phyloP scores from a whole-genome alignment of 2,329 filamentous ascomycete species.

The Penicillium sp. region DNA sequence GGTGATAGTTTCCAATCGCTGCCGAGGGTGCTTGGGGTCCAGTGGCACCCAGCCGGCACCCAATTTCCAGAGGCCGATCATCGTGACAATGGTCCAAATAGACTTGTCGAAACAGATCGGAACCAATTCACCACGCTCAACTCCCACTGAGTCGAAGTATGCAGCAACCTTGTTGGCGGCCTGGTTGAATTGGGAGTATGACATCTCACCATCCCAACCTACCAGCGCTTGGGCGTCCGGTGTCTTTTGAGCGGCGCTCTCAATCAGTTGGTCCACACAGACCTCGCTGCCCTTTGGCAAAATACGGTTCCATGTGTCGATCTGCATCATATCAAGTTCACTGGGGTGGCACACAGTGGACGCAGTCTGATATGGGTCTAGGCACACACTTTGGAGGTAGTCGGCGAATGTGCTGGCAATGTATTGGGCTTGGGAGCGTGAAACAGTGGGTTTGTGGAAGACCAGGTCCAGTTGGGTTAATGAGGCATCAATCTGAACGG shows the following conservation, averaged over 20 bases:
- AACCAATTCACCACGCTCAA: constrained; percentile 6
- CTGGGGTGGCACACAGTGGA: constrained; percentile 12
- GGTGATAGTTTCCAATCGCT: constrained; percentile 3
- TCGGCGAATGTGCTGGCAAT: constrained; percentile 15
- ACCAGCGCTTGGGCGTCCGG: constrained; percentile 7
- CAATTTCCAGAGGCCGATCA: constrained; percentile 13
- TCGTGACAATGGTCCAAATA: constrained; percentile 12
- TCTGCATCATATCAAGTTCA: constrained; percentile 14
- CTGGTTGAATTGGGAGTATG: constrained; percentile 11
- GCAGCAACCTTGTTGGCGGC: constrained; percentile 5
- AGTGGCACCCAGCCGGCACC: constrained; percentile 7
- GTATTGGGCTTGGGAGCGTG: constrained; percentile 13
- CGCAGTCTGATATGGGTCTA: constrained; percentile 10
- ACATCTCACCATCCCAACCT: constrained; percentile 14
- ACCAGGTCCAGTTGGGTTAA: constrained; percentile 12
- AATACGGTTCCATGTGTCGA: constrained; percentile 14
- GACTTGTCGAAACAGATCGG: constrained; percentile 14
- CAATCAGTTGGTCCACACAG: constrained; percentile 13
- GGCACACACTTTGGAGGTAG: constrained; percentile 10
- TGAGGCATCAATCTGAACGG: constrained; percentile 11
- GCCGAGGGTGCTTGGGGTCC: not conserved
- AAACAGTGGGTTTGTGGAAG: constrained; percentile 14
- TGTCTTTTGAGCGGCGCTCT: constrained; percentile 1
- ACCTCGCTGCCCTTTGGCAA: constrained; percentile 5
- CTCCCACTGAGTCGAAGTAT: constrained; percentile 5